Base-by-base conservation (phyloP, 805 yeast species). In the Candida cerambycidarum region DNA sequence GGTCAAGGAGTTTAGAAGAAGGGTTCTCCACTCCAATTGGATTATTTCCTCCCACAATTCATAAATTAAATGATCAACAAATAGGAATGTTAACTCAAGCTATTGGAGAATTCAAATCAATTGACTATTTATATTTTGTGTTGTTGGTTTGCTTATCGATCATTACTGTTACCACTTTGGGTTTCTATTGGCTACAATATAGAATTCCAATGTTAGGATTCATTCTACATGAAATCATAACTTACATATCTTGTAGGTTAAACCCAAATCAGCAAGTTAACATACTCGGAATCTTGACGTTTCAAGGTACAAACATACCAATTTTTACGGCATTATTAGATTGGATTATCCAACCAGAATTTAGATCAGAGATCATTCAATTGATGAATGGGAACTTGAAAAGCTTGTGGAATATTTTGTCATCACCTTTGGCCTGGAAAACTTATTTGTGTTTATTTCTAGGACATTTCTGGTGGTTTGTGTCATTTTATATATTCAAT, bases 401-500 rank as follows among this genome's bases (percentile, higher is more conserved):
- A n/a, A 37, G 32, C 4, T 14, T 43, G 3, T 13, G 30, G 12
- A 32, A 38, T 9, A 38, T 43, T 7, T 37, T 47, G 7, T 42
- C 38, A 7, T 50, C 55, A 14, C 44, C 36, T 6, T 19, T 45
- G 10, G 46, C 52, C 8, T 46, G 51, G 48, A 52, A 49, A 34
- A 44, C 46, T 4, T 32, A 50, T 15, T 35, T 54, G 11, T 55
- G 52, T 34, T 44, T 51, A 25, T 29, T 38, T 1, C 25, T 61
- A 11, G 66, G 65, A 5, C 70, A 65, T 43, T 28, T 55, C 21
- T 65, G 68, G 69, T 65, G 70, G 71, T 65, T 52, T 52, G 48
- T 40, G 46, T 53, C 41, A 34, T 53, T 17, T 25, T 40, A 23
- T 29, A 37, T 25, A 12, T 59, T 21, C 46, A 49, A 41, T 8